Evolutionary conservation across 2,329 filamentous ascomycete species (phyloP), one percentile per base, ranked within the genome.

Genomic region (Aspergillus awamori): DNA sequence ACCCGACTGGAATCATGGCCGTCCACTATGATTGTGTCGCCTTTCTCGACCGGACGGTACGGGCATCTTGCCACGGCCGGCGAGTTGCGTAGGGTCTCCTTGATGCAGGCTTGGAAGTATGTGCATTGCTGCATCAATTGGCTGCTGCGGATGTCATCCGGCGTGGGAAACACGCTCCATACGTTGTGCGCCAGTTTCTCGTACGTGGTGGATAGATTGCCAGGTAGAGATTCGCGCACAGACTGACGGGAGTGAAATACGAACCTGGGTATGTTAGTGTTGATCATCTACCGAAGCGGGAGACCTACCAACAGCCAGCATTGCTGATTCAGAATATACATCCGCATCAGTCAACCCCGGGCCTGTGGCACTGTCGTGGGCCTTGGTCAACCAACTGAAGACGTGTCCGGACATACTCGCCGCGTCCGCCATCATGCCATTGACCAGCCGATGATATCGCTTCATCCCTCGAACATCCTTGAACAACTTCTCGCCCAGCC

Each of bases 181-280:
- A 66, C 38, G 43, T 68, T 20, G 15, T 26, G 26, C 65, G 65
- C 45, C 30, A 66, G 22, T 53, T 43, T 20, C 8, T 59, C 41
- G 53, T 67, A 63, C 4, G 59, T 61, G n/a, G 56, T 49, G 58
- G 65, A 33, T 69, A 61, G 3, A 64, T 65, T 7, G 66, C 65
- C 1, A 73, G 57, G 53, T 70, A 71, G 64, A 73, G 59, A 3
- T 53, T 55, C 3, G 67, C 67, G 13, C 60, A 55, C 3, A 72
- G 51, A 1, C 65, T 58, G 0, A 66, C 62, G 2, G 67, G 53
- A 1, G 65, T 66, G 2, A 68, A 71, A 48, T 73, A 68, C 3
- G 57, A 54, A 10, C 63, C 65, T 64, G 85, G 20, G 20, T 4
- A 13, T 4, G 5, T 59, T 43, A n/a, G 59, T 53, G 33, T 51